phyloP scores from a whole-genome alignment of 2,329 filamentous ascomycete species.

The Thermothelomyces thermophilus region DNA sequence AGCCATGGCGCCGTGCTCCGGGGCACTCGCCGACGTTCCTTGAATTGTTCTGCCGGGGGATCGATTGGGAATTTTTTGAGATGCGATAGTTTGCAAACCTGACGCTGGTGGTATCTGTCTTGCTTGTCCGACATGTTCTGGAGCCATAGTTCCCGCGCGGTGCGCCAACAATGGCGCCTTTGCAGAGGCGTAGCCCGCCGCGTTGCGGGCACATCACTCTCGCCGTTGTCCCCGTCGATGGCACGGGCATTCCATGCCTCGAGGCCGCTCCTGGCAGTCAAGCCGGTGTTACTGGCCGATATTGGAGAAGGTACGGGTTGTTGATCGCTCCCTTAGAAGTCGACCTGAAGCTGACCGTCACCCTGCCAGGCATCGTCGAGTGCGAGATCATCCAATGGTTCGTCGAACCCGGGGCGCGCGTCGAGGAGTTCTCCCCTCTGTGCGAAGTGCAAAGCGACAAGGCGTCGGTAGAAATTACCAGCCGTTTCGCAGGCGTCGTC shows the following conservation, averaged over 20 bases:
- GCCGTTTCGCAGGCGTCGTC: slow-evolving; percentile 87
- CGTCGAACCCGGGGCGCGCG: slow-evolving; percentile 86
- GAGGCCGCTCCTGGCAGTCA: slow-evolving; percentile 50
- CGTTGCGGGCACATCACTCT: slow-evolving; percentile 22
- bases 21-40: neutral
- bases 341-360: slow-evolving; percentile 12
- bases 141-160: slow-evolving; percentile 43
- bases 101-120: slow-evolving; percentile 4
- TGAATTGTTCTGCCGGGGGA: slow-evolving; percentile 4
- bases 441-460: slow-evolving; percentile 99
- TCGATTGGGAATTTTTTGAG: slow-evolving; percentile 15
- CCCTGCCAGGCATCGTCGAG: slow-evolving; percentile 75
- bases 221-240: slow-evolving; percentile 5
- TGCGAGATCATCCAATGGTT: slow-evolving; percentile 99
- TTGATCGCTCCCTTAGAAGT: neutral
- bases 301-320: slow-evolving; percentile 67
- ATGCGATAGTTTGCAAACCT: slow-evolving; percentile 11
- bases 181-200: slow-evolving; percentile 32
- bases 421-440: slow-evolving; percentile 95
- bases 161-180: slow-evolving; percentile 46
- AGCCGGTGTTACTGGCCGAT: slow-evolving; percentile 76
- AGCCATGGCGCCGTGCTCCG: slow-evolving; percentile 19
- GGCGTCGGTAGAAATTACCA: slow-evolving; percentile 85
- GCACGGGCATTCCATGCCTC: slow-evolving; percentile 46
- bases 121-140: slow-evolving; percentile 44